Percentiles rank a stretch among this genome's conserved stretches.
These are phyloP conservation scores for Serendipita sp. DNA, from an alignment of 768 basidiomycete species.

Conservation along the genomic window DNA sequence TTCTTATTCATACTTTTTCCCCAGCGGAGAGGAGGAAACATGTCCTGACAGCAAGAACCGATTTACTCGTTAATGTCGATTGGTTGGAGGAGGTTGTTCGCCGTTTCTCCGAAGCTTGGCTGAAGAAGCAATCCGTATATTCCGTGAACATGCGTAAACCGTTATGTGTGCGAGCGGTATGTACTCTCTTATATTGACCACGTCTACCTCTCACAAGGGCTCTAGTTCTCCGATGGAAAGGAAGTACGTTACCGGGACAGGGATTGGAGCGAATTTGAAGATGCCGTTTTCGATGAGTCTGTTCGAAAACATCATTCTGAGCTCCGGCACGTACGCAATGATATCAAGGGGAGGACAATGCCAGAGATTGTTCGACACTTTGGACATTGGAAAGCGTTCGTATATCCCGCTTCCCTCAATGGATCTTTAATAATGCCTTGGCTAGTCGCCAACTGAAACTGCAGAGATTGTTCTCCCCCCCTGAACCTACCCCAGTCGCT, in stretches of 20 bases:
- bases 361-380: constrained; percentile 73
- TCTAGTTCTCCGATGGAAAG: constrained; percentile 13
- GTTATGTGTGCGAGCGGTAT: constrained; percentile 50
- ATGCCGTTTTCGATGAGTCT: constrained; percentile 60
- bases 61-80: constrained; percentile 49
- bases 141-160: constrained; percentile 48
- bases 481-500: constrained; percentile 2
- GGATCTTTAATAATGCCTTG: constrained; percentile 21
- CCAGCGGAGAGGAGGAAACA: constrained; percentile 55
- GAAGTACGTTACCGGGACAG: constrained; percentile 53
- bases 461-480: not conserved
- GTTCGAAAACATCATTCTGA: constrained; percentile 62
- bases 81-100: constrained; percentile 65
- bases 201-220: not conserved
- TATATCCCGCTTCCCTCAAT: constrained; percentile 25
- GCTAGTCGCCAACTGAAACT: not conserved
- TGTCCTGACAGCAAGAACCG: constrained; percentile 35
- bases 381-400: constrained; percentile 73
- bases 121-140: constrained; percentile 39
- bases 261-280: constrained; percentile 55
- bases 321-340: constrained; percentile 60
- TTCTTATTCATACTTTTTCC: constrained; percentile 16
- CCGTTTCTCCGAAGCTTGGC: constrained; percentile 53
- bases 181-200: not conserved
- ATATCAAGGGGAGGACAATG: constrained; percentile 52